These are phyloP conservation scores for Fraxinus americana DNA, from an alignment of 257 asterid genomes.

Conservation along the genomic window DNA sequence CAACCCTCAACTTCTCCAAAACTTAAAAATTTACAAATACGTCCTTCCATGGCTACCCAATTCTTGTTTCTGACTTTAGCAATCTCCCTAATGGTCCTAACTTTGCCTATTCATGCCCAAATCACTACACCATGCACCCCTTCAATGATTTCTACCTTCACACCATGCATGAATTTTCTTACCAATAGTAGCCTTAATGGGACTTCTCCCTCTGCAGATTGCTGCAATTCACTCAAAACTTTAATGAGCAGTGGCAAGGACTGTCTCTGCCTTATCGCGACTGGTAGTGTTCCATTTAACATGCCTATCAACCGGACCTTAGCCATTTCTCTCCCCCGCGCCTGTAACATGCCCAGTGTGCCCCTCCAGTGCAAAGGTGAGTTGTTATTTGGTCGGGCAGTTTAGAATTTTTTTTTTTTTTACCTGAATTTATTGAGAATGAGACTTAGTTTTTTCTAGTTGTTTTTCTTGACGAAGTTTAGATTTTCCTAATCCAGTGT, in stretches of 20 bases:
- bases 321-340: conserved; percentile 70
- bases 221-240: conserved; percentile 70
- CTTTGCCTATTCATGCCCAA: conserved; percentile 41
- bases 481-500: neutral
- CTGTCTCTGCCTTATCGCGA: conserved; percentile 62
- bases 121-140: conserved; percentile 53
- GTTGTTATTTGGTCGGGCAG: neutral
- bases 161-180: conserved; percentile 51
- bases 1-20: conserved; percentile 8
- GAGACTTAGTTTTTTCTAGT: neutral
- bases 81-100: conserved; percentile 25
- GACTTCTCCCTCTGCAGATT: conserved; percentile 52
- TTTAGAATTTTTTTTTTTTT: too few species aligned
- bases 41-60: conserved; percentile 24
- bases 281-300: conserved; percentile 59
- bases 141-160: conserved; percentile 58
- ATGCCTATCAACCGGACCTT: conserved; percentile 62
- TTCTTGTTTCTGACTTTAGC: conserved; percentile 30
- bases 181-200: conserved; percentile 38
- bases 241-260: conserved; percentile 67
- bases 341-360: conserved; percentile 68
- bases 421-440: neutral
- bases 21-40: neutral
- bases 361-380: conserved; percentile 76
- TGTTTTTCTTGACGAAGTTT: neutral